Base-by-base conservation (phyloP, 2,329 filamentous ascomycete genomes). In the Colletotrichum falcatum region DNA sequence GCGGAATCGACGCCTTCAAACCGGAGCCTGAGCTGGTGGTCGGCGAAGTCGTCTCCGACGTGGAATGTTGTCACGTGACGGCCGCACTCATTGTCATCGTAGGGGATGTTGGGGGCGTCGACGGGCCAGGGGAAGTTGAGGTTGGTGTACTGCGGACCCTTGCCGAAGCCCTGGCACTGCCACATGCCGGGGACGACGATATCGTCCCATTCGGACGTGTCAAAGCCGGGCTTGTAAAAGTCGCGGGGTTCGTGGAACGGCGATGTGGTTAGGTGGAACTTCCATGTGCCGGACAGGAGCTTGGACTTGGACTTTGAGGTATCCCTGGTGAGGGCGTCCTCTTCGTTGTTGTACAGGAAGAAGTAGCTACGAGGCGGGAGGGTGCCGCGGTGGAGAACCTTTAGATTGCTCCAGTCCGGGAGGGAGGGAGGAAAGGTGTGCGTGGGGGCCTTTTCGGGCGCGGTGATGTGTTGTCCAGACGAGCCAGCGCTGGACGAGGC, bases 1-100 rank as follows among this genome's bases (percentile, higher is more conserved):
- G 91, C 88, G 54, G 90, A 88, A 75, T 94, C 92, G 0, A 94
- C 91, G 0, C 92, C 92, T 74, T 94, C 92, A 68, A 94, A 94
- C 5, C 91, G 84, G 5, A 94, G 80, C n/a, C 91, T 83, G 18
- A 92, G 82, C 73, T 92, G 89, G 33, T 84, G 79, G 5, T 80
- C 81, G n/a, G 81, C 79, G 59, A 83, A 86, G 8, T 82, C 74
- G 4, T 82, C 74, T 0, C 84, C 84, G 0, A 91, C 82, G 0
- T 78, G 75, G 76, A 93, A 92, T 9, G 79, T 81, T 1, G 84
- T 87, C 53, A 88, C 78, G 74, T 93, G 93, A 1, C 87, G 87
- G 1, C 91, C 91, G 49, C 84, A 86, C 49, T 90, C 90, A 64
- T 91, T 90, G 44, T 92, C 90, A 23, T 91, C 85, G 1, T 86